Base-by-base conservation (phyloP, 176 grass and related monocot genomes). In the Paspalum notatum region DNA sequence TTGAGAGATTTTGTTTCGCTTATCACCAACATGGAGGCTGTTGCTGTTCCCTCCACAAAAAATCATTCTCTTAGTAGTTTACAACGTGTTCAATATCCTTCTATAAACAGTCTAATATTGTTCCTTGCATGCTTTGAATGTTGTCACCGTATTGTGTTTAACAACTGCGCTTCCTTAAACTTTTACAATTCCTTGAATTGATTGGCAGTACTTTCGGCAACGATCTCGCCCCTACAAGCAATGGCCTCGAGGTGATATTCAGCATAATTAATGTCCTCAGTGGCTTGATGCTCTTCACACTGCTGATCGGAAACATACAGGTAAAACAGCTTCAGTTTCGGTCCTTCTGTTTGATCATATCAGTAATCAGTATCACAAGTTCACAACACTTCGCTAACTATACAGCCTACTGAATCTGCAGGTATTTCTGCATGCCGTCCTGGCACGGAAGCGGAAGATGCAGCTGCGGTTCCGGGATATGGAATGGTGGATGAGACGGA, bases 401-500 rank as follows among this genome's bases (percentile, higher is more conserved):
- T 25, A 12, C 58, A 61, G 14, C 58, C 47, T 14, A 24, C 56
- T 76, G 59, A 52, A 66, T 41, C 16, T 41, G 21, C 82, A 98
- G 96, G 96, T 98, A 5, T 93, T 98, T 86, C 72, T 98, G 82
- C 96, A 98, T 42, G 88, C 96, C 16, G 96, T 98, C 21, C 46
- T 98, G 75, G 96, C 88, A 37, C 89, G 92, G 62, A 98, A 91
- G 88, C 81, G 96, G 11, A 98, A 95, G 88, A 93, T 98, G 86
- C 96, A 98, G 44, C 47, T 98, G 50, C 67, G 92, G 5, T 98
- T 83, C 73, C 88, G 92, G 16, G 96, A 98, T 65, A 89, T 98
- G 92, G 96, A 98, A 84, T 98, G 96, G 96, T 98, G 96, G 96
- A 98, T 98, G 96, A 84, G 91, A 37, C 80, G 96, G 86, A 83